These are phyloP conservation scores for Cicer judaicum DNA, from an alignment of 306 rosid genomes.

Conservation along the genomic window DNA sequence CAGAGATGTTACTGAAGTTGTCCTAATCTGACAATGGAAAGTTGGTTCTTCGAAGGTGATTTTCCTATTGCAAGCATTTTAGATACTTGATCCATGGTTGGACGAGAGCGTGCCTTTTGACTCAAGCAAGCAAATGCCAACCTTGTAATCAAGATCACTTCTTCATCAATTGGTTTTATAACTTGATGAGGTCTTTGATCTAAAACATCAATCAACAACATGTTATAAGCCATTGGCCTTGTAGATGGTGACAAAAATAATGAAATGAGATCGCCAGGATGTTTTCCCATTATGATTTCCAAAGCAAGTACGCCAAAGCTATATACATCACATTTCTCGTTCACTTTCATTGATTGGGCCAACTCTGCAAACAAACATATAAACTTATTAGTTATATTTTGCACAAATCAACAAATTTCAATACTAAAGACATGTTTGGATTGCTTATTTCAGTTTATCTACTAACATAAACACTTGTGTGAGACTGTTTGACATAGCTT, in stretches of 20 bases:
- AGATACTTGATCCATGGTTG: constrained; percentile 41
- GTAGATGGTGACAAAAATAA: constrained; percentile 40
- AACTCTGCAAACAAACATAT: constrained; percentile 35
- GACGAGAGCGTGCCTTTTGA: constrained; percentile 31
- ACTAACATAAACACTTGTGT: neutral
- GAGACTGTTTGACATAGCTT: neutral
- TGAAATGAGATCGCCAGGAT: constrained; percentile 38
- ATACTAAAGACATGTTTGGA: no score
- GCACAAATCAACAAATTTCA: constrained; percentile 12
- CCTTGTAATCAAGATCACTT: constrained; percentile 33
- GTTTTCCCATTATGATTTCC: constrained; percentile 43
- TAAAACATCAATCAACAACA: constrained; percentile 26
- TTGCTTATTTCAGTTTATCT: no score
- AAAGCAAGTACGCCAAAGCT: constrained; percentile 41
- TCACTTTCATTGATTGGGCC: constrained; percentile 31
- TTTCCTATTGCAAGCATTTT: constrained; percentile 32
- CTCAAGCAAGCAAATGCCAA: constrained; percentile 39
- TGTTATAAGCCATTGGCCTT: constrained; percentile 1
- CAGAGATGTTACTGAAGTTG: constrained; percentile 24
- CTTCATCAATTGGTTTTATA: neutral
- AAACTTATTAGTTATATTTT: neutral
- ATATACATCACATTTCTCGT: constrained; percentile 41
- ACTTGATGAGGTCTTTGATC: constrained; percentile 29
- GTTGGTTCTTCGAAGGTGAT: neutral
- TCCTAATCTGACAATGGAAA: constrained; percentile 31